Percentiles rank a stretch among this genome's conserved stretches.
These are phyloP conservation scores for Termitomyces sp. DNA, from an alignment of 768 basidiomycete species.

Conservation along the genomic window DNA sequence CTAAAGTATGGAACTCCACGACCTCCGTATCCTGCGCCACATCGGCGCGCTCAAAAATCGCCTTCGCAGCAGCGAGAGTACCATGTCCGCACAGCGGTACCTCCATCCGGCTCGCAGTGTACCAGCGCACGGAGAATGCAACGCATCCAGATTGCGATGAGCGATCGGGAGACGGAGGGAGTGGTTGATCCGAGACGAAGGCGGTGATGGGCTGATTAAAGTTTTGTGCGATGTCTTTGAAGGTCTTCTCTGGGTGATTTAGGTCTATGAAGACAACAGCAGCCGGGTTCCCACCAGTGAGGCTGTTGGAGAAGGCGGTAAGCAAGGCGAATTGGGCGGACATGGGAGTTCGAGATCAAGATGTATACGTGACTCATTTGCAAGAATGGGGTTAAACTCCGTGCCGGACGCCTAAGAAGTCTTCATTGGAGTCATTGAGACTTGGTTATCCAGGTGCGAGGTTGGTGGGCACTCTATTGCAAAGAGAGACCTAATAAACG, in stretches of 20 bases:
- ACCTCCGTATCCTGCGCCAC: slow-evolving; percentile 26
- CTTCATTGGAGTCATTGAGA: too few species aligned
- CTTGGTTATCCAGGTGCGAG: too few species aligned
- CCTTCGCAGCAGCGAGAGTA: slow-evolving; percentile 42
- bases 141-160: slow-evolving; percentile 22
- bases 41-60: slow-evolving; percentile 33
- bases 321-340: slow-evolving; percentile 30
- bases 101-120: slow-evolving; percentile 29
- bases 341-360: neutral
- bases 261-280: slow-evolving; percentile 37
- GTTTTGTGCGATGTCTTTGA: slow-evolving; percentile 37
- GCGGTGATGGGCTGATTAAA: slow-evolving; percentile 40
- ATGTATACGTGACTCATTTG: neutral
- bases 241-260: slow-evolving; percentile 23
- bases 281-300: slow-evolving; percentile 47
- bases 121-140: slow-evolving; percentile 38
- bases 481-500: neutral
- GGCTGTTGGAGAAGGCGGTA: slow-evolving; percentile 42
- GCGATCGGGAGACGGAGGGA: slow-evolving; percentile 1
- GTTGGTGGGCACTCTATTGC: too few species aligned
- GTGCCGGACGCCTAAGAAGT: too few species aligned
- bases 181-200: slow-evolving; percentile 14
- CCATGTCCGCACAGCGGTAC: slow-evolving; percentile 43
- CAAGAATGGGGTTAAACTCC: neutral
- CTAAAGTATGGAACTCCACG: slow-evolving; percentile 32